Percentiles rank a stretch among this genome's conserved stretches.
Evolutionary conservation across 2,329 filamentous ascomycete genomes (phyloP).

Genomic region (Cladorrhinum sp.): DNA sequence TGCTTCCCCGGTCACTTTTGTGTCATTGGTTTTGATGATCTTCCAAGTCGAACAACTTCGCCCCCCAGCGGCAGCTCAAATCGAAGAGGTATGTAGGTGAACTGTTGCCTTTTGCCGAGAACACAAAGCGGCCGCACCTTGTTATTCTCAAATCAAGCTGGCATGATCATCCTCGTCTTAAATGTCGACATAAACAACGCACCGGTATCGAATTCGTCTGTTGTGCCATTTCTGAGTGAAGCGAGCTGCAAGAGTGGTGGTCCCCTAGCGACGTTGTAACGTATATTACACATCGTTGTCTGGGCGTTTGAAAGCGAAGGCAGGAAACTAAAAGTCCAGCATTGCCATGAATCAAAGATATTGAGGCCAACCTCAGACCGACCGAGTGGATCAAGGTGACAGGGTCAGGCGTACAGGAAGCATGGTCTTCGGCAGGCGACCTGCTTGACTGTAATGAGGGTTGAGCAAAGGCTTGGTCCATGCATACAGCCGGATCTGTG

Average conservation of each 20-base stretch:
- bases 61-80: slow-evolving; percentile 7
- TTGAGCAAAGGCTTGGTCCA: not conserved
- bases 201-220: not conserved
- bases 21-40: slow-evolving; percentile 8
- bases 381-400: slow-evolving; percentile 13
- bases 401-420: not conserved
- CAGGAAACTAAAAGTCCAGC: slow-evolving; percentile 3
- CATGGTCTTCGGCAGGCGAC: not conserved
- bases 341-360: slow-evolving; percentile 21
- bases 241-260: not conserved
- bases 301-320: slow-evolving; percentile 20
- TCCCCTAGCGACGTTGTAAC: not conserved
- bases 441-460: not conserved
- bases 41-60: slow-evolving; percentile 8
- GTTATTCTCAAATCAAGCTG: slow-evolving; percentile 6
- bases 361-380: slow-evolving; percentile 14
- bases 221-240: not conserved
- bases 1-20: slow-evolving; percentile 17
- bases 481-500: not conserved
- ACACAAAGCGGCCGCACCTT: slow-evolving; percentile 3
- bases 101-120: slow-evolving; percentile 5
- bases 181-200: not conserved
- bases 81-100: not conserved
- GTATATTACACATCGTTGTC: not conserved
- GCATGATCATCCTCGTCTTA: slow-evolving; percentile 6